Conservation (phyloP, 2,329 filamentous ascomycete species). For the Xylariaceae sp. region DNA sequence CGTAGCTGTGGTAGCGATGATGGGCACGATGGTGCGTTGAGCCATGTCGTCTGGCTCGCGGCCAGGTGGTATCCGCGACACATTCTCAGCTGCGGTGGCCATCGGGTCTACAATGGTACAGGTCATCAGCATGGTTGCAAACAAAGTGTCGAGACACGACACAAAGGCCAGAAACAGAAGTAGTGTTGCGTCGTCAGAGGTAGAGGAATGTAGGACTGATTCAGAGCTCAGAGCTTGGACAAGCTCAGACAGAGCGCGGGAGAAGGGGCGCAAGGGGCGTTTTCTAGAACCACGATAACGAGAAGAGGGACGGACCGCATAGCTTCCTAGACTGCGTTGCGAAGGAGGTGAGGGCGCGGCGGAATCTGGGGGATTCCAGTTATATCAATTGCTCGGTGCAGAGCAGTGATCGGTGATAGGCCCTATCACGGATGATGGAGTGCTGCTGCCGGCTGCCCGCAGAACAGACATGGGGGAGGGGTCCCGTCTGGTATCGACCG, state of each 20-base stretch:
- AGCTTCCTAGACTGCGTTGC: constrained; percentile 9
- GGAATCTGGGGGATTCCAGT: constrained; percentile 3
- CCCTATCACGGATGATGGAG: constrained; percentile 5
- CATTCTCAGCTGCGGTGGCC: constrained; percentile 51
- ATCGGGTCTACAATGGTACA: constrained; percentile 41
- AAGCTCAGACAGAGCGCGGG: neutral
- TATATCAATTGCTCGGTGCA: constrained; percentile 7
- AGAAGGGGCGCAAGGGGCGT: neutral
- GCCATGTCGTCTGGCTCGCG: constrained; percentile 44
- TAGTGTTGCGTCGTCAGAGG: constrained; percentile 1
- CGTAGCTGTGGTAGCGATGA: constrained; percentile 33
- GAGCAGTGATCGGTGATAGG: constrained; percentile 1
- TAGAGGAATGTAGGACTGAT: neutral
- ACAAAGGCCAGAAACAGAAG: constrained; percentile 19
- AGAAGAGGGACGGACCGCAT: constrained; percentile 17
- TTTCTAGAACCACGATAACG: constrained; percentile 7
- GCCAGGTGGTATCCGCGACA: constrained; percentile 40
- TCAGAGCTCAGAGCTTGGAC: too few species aligned
- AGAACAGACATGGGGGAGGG: constrained; percentile 16
- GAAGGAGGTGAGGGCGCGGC: constrained; percentile 9
- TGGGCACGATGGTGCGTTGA: constrained; percentile 51
- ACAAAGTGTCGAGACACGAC: constrained; percentile 16
- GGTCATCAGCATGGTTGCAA: constrained; percentile 21
- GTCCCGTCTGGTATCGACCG: neutral
- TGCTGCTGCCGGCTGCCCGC: constrained; percentile 20